A percentile compares a stretch with the other conserved stretches of the same genome.
Evolutionary conservation across 768 basidiomycete genomes (phyloP).

Genomic region (Symmetrospora coprosmae): DNA sequence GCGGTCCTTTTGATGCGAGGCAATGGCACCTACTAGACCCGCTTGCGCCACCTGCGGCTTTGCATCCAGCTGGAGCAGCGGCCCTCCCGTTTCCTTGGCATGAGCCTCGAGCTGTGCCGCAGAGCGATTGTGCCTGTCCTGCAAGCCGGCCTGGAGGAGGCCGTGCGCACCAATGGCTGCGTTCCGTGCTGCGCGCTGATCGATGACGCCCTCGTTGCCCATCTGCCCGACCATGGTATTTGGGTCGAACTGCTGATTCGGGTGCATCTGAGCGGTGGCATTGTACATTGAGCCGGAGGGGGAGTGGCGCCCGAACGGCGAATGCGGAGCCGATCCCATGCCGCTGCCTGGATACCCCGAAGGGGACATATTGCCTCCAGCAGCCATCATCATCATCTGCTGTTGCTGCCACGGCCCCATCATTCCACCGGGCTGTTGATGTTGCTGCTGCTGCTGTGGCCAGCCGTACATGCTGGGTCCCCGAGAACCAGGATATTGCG

Average conservation of each 20-base stretch:
- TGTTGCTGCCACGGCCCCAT: conserved; percentile 9
- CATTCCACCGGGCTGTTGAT: not conserved
- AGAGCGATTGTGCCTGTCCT: conserved; percentile 88
- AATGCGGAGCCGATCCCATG: not conserved
- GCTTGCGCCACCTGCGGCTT: conserved; percentile 91
- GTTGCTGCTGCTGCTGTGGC: not conserved
- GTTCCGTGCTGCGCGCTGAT: conserved; percentile 40
- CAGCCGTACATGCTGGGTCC: conserved; percentile 17
- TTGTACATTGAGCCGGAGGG: not conserved
- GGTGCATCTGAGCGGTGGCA: not conserved
- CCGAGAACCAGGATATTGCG: not conserved
- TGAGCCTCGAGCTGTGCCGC: conserved; percentile 89
- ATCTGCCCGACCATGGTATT: conserved; percentile 11
- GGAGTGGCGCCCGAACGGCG: not conserved
- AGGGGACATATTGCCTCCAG: not conserved
- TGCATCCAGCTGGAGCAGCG: conserved; percentile 85
- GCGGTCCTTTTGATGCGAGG: conserved; percentile 82
- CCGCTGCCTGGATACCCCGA: not conserved
- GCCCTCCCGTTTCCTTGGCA: conserved; percentile 77
- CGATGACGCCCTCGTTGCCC: not conserved
- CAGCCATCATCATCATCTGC: not conserved
- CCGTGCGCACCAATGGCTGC: conserved; percentile 93
- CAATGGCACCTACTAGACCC: conserved; percentile 87
- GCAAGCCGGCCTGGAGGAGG: conserved; percentile 80
- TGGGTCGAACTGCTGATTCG: too few relatives aligned